Conservation (phyloP, 208 protist genomes). For the Crithidia sp. region DNA sequence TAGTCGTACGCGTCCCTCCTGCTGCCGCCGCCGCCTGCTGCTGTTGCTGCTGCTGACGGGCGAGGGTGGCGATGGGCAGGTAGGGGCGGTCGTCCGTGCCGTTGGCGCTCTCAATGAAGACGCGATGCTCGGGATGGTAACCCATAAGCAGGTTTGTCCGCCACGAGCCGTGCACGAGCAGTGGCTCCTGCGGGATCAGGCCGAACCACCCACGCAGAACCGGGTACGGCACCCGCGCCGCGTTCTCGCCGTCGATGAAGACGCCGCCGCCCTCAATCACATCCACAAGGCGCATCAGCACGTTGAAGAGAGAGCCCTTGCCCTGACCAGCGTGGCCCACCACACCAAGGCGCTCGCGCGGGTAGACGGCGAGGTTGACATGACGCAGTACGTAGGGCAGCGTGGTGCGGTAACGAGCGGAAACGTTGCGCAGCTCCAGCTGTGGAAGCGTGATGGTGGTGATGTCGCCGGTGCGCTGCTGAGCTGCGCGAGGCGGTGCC, state of each 20-base stretch:
- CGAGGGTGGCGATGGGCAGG: neutral
- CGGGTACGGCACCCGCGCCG: slow-evolving; percentile 80
- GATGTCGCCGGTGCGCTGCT: neutral
- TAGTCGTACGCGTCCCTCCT: neutral
- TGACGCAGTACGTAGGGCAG: slow-evolving; percentile 55
- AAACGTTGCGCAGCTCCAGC: slow-evolving; percentile 66
- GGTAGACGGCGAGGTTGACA: slow-evolving; percentile 55
- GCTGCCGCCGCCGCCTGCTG: neutral
- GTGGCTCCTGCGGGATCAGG: slow-evolving; percentile 97
- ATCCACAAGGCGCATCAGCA: slow-evolving; percentile 76
- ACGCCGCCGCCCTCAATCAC: slow-evolving; percentile 75
- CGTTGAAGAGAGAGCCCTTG: slow-evolving; percentile 70
- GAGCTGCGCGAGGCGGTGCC: neutral
- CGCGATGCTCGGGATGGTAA: slow-evolving; percentile 34
- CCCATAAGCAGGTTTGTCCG: slow-evolving; percentile 91
- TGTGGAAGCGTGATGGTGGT: slow-evolving; percentile 29
- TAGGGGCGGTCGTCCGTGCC: slow-evolving; percentile 10
- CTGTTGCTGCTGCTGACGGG: slow-evolving; percentile 10
- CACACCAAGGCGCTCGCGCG: slow-evolving; percentile 56
- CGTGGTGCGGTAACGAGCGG: slow-evolving; percentile 55
- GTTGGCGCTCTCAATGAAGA: slow-evolving; percentile 23
- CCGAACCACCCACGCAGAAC: slow-evolving; percentile 92
- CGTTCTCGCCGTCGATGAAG: slow-evolving; percentile 93
- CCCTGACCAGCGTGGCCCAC: slow-evolving; percentile 71
- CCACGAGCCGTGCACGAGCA: slow-evolving; percentile 94